phyloP scores from a whole-genome alignment of 495 filamentous ascomycete genomes.

The Aspergillus campestris region DNA sequence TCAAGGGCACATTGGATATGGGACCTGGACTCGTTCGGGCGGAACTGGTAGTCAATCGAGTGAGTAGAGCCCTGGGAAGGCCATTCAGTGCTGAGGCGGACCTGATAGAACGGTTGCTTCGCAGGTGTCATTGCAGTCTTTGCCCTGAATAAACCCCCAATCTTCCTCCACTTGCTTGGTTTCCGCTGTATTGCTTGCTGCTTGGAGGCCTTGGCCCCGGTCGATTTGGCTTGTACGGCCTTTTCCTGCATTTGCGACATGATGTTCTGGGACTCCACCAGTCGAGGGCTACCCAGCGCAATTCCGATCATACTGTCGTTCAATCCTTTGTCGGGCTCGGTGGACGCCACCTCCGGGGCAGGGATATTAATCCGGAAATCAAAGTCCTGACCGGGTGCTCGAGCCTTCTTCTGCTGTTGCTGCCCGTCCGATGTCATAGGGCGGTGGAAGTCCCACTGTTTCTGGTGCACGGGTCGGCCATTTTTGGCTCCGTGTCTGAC shows the following conservation, averaged over 20 bases:
- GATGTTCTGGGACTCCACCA: slow-evolving; percentile 16
- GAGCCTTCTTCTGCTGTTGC: slow-evolving; percentile 9
- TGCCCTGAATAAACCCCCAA: slow-evolving; percentile 43
- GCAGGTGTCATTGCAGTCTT: slow-evolving; percentile 29
- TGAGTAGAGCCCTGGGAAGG: slow-evolving; percentile 12
- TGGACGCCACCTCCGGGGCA: slow-evolving; percentile 16
- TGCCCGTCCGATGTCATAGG: slow-evolving; percentile 15
- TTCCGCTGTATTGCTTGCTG: slow-evolving; percentile 28
- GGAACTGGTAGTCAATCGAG: slow-evolving; percentile 13
- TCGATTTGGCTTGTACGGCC: neutral
- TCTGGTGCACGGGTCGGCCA: slow-evolving; percentile 6
- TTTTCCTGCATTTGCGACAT: slow-evolving; percentile 18
- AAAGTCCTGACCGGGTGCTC: slow-evolving; percentile 18
- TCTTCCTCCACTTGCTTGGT: slow-evolving; percentile 49
- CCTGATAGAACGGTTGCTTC: slow-evolving; percentile 17
- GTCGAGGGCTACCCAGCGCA: slow-evolving; percentile 46
- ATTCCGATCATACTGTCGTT: slow-evolving; percentile 41
- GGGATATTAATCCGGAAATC: slow-evolving; percentile 31
- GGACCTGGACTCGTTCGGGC: neutral
- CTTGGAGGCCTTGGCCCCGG: slow-evolving; percentile 6
- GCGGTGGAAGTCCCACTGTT: slow-evolving; percentile 16
- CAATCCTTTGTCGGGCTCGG: slow-evolving; percentile 6
- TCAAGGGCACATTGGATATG: neutral
- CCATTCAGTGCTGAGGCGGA: slow-evolving; percentile 4
- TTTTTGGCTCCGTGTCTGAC: slow-evolving; percentile 5